Evolutionary conservation across 495 filamentous ascomycete species (phyloP), one percentile per base, ranked within the genome.

Genomic region (Neurospora intermedia): DNA sequence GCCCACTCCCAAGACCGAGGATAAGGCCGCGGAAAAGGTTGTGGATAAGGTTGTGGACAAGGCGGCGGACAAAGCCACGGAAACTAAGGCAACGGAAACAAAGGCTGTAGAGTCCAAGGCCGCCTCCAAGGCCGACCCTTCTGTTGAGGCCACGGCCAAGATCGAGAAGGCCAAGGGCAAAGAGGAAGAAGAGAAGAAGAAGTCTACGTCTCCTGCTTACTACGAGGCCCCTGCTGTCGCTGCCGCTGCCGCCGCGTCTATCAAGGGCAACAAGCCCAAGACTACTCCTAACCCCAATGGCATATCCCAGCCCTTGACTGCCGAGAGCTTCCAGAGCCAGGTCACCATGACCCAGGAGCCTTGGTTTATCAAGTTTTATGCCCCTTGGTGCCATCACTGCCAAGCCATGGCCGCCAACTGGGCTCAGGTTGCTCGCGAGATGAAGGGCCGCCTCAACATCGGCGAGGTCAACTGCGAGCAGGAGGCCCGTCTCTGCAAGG

Each of bases 291-390:
- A 99, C 75, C 88, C 88, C 10, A 81, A 88, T 62, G 96, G 96
- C 20, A 83, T 85, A 8, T 96, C 93, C 16, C 84, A 92, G 15
- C 83, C 90, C 11, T 88, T 99, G 23, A 91, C 90, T 23, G 90
- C 92, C 31, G 95, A 98, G 78, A 91, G 84, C 74, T 99, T 99
- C 84, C 91, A 95, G 79, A 91, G 88, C 70, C 83, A 89, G 40
- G 94, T 99, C 35, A 97, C 93, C 5, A 91, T 90, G 78, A 93
- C 94, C 0, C 89, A 91, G 62, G 94, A 98, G 66, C 91, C 94
- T 18, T 99, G 96, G 96, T 97, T 99, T 77, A 90, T 99, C 82
- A 98, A 99, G 80, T 98, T 99, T 80, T 98, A 97, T 81, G 94
- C 93, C 38, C 96, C 96, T 2, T 98, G 96, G 96, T 99, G 96